Evolutionary conservation across 768 basidiomycete genomes (phyloP), one percentile per base, ranked within the genome.

Genomic region (Rhodotorula taiwanensis): DNA sequence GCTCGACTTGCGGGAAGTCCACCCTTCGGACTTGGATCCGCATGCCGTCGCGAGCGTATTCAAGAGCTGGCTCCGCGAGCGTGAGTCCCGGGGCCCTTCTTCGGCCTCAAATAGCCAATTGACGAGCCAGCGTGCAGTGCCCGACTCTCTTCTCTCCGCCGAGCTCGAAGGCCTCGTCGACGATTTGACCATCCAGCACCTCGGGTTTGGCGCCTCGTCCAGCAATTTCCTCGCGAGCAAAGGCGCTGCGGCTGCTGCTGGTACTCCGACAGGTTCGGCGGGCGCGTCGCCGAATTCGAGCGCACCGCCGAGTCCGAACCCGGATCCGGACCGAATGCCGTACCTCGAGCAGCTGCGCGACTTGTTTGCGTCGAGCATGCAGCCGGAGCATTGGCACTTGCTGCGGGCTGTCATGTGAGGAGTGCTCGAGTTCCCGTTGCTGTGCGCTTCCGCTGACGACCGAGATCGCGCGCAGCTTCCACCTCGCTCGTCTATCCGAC

Each of bases 351-450:
- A 52, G 41, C 30, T 68, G 41, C 21, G 54, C 15, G 34, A 53
- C 27, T 15, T 64, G 27, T 57, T 68, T 18, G 43, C 48, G 25
- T 23, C 8, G 23, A 33, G 47, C n/a, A 53, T 73, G 60, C 53
- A 55, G 30, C 45, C 62, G 20, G 69, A 71, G 64, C 39, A 67
- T 34, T 68, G 44, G 23, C 45, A 66, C 43, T 53, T 73, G 20
- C 42, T 72, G 20, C 44, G 72, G 21, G 66, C 64, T 5, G 36
- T 71, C 10, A 64, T 66, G 61, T 57, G 64, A n/a, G n/a, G n/a
- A n/a, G n/a, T n/a, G n/a, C n/a, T n/a, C n/a, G n/a, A n/a, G n/a
- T n/a, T n/a, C n/a, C n/a, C n/a, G n/a, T n/a, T n/a, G n/a, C n/a
- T n/a, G n/a, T n/a, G n/a, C n/a, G n/a, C n/a, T n/a, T n/a, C n/a